Evolutionary conservation across 768 basidiomycete species (phyloP), one percentile per base, ranked within the genome.

Genomic region (Collybia nuda): DNA sequence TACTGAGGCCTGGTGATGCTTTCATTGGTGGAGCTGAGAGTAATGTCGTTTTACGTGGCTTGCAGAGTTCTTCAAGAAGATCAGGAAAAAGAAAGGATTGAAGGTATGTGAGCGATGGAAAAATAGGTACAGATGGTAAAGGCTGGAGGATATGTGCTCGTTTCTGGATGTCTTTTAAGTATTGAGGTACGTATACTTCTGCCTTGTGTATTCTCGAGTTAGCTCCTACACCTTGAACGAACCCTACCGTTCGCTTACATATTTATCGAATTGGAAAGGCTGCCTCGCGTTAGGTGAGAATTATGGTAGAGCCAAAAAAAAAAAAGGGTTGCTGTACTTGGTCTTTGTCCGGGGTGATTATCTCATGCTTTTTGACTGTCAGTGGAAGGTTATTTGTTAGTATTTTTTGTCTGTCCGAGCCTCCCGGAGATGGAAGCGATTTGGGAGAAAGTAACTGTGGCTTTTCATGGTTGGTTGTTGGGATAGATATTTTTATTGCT

Each of bases 141-240:
- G 73, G 68, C 32, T 67, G 60, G 46, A 80, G 65, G 18, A 61
- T 62, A 59, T 79, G 75, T 40, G 67, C 58, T 62, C 71, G 69
- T 52, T 65, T 73, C 68, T 80, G 77, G 26, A 80, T 74, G 53
- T 75, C 72, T 68, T 69, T 70, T 51, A 80, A 67, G 62, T 74
- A 78, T 57, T 75, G 70, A 37, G 76, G 78, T 50, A 77, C 62
- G 60, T 76, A 80, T 38, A 68, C 63, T 39, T 77, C 73, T 53
- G 78, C 78, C 77, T 80, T 47, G 22, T 37, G 21, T 47, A 35
- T 11, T 37, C n/a, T 18, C 40, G 40, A 15, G 29, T 32, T 40
- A 28, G n/a, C 28, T 17, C 14, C 6, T 28, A 57, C 28, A n/a
- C n/a, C n/a, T 44, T 32, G 29, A 46, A 40, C 39, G 17, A 26